Evolutionary conservation across 805 yeast species (phyloP), one percentile per base, ranked within the genome.

Genomic region (Candida broadrunensis): DNA sequence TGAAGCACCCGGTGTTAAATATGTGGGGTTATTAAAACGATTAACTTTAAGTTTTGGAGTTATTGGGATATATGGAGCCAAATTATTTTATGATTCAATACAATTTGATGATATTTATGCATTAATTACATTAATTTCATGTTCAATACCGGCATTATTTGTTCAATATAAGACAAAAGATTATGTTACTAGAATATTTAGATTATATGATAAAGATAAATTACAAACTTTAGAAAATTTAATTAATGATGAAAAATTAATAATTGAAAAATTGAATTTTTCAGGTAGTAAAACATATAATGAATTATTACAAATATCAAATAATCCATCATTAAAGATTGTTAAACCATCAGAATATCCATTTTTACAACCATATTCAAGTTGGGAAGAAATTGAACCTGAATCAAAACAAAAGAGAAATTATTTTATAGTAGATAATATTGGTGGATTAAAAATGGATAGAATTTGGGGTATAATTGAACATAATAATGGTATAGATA

Each of bases 401-500:
- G 62, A 60, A 21, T 48, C 67, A 5, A 65, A 65, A 1, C 47
- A 51, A 3, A 56, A 60, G 8, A 64, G 75, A 36, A 58, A 63
- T 14, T 80, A 68, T 56, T 84, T 80, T 52, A 75, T 87, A 2
- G 76, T 73, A 13, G 95, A 87, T 52, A 83, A 86, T 48, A 67
- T 84, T 33, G 93, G 95, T 2, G 95, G 95, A 2, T 64, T 85
- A 56, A 78, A 79, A 48, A 87, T 87, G 95, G 93, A 87, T 52
- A 66, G 96, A 40, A 62, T 87, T 4, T 83, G 95, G 91, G 88
- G 90, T 0, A 76, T 85, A n/a, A 78, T 84, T 1, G 95, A 88
- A 55, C 65, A 66, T 36, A 80, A 83, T 44, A 68, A 80, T 35
- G 87, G 83, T 0, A 66, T 85, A 9, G 75, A 84, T 50, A 83